These are phyloP conservation scores for Parafenestella ontariensis DNA, from an alignment of 2,329 filamentous ascomycete species.

Conservation along the genomic window DNA sequence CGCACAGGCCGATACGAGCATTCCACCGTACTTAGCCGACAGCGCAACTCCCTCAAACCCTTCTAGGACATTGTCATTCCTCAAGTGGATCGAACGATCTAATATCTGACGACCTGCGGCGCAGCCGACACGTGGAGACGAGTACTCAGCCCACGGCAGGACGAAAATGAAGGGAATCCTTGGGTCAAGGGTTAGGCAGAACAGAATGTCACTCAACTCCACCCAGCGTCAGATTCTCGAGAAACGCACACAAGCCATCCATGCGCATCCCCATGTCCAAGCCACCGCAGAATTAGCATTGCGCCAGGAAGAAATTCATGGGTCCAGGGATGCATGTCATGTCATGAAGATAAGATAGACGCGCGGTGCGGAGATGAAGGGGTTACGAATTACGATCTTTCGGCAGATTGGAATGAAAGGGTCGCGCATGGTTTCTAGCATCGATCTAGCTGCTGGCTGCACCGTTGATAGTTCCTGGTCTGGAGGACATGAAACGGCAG, in stretches of 20 bases:
- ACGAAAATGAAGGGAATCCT: not conserved
- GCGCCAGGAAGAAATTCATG: not conserved
- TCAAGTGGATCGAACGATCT: not conserved
- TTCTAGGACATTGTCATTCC: not conserved
- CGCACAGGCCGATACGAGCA: not conserved
- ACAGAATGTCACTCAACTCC: not conserved
- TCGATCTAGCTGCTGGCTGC: no score
- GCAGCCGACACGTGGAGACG: not conserved
- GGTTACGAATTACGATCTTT: no score
- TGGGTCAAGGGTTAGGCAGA: not conserved
- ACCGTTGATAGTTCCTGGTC: not conserved
- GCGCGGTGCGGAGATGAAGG: not conserved
- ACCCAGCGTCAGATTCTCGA: no score
- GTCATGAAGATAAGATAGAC: not conserved
- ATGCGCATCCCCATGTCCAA: not conserved
- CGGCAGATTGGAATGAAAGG: no score
- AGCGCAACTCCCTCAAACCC: not conserved
- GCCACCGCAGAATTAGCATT: not conserved
- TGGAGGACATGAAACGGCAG: not conserved
- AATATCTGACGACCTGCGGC: not conserved
- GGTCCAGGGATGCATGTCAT: conserved; percentile 1
- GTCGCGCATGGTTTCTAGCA: no score
- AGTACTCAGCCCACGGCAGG: not conserved
- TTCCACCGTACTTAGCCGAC: not conserved
- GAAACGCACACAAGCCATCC: not conserved